Evolutionary conservation across 305 asterid species (phyloP), one percentile per base, ranked within the genome.

Genomic region (Fraxinus floribunda): DNA sequence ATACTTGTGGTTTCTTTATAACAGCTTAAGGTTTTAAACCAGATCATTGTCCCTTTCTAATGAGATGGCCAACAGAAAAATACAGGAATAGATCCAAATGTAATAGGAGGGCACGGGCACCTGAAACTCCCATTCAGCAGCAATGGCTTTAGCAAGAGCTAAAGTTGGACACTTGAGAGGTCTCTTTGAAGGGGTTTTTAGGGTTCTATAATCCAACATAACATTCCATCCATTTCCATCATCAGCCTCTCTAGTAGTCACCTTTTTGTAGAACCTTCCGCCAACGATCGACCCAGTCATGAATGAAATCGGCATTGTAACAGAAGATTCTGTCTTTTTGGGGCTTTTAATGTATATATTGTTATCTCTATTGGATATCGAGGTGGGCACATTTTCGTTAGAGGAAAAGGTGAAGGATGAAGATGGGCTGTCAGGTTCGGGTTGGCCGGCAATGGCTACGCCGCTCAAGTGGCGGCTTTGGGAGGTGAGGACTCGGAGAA

Each of bases 71-170:
- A 22, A 22, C 72, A 20, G 30, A 62, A 20, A 62, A 13, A 22
- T 22, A 6, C 11, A 22, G 13, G 71, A 57, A 57, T 57, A 57
- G 72, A 62, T 62, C 30, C 30, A 24, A 62, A 62, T 0, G 72
- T 22, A 22, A 62, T 20, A 22, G 16, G 72, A 77, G 78, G 8
- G 84, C 85, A 95, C 97, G 76, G 5, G 84, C 85, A 95, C 98
- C 98, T 94, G 99, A 86, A 78, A 96, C 76, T 95, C 98, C 98
- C 99, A 96, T 86, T 96, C 99, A 86, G 97, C 98, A 77, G 98
- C 98, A 87, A 96, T 91, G 41, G 99, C 98, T 60, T 91, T 90
- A 60, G 99, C 99, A 41, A 96, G 98, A 80, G 92, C 89, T 41
- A 85, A 88, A 76, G 94, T 91, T 7, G 97, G 98, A 79, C 98